phyloP scores from a whole-genome alignment of 805 yeast genomes.

The Metschnikowia orientalis region DNA sequence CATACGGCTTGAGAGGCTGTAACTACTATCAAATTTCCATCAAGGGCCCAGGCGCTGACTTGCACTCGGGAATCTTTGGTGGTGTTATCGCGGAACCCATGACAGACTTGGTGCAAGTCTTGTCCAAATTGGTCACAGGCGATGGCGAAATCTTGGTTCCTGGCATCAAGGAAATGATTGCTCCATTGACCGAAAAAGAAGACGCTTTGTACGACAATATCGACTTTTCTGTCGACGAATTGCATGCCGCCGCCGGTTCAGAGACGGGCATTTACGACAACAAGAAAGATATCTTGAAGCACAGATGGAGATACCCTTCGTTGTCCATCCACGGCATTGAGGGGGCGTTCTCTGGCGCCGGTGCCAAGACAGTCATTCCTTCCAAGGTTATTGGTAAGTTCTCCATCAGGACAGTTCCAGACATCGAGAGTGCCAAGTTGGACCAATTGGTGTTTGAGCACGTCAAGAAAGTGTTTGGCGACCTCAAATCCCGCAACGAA shows the following conservation, averaged over 20 bases:
- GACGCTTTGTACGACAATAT: constrained; percentile 74
- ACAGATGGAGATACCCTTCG: constrained; percentile 98
- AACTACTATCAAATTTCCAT: constrained; percentile 82
- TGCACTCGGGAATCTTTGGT: constrained; percentile 96
- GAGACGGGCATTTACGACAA: constrained; percentile 71
- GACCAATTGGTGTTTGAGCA: constrained; percentile 73
- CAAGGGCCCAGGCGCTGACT: constrained; percentile 92
- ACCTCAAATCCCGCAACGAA: constrained; percentile 73
- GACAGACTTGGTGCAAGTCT: constrained; percentile 80
- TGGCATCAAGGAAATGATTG: constrained; percentile 91
- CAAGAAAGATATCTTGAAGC: constrained; percentile 87
- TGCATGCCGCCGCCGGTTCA: constrained; percentile 86
- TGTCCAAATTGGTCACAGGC: constrained; percentile 72
- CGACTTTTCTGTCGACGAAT: constrained; percentile 78
- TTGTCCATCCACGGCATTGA: constrained; percentile 94
- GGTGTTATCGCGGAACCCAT: constrained; percentile 97
- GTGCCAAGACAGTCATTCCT: constrained; percentile 98
- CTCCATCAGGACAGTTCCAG: constrained; percentile 95
- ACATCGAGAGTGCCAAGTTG: constrained; percentile 76
- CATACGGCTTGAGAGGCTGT: constrained; percentile 96
- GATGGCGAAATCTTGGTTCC: constrained; percentile 82
- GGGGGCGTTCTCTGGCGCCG: constrained; percentile 92
- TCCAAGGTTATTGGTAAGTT: constrained; percentile 92
- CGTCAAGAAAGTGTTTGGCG: constrained; percentile 59
- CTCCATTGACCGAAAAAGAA: constrained; percentile 83